Base-by-base conservation (phyloP, 192 early-diverging fungal species). In the Geranomyces michiganensis region DNA sequence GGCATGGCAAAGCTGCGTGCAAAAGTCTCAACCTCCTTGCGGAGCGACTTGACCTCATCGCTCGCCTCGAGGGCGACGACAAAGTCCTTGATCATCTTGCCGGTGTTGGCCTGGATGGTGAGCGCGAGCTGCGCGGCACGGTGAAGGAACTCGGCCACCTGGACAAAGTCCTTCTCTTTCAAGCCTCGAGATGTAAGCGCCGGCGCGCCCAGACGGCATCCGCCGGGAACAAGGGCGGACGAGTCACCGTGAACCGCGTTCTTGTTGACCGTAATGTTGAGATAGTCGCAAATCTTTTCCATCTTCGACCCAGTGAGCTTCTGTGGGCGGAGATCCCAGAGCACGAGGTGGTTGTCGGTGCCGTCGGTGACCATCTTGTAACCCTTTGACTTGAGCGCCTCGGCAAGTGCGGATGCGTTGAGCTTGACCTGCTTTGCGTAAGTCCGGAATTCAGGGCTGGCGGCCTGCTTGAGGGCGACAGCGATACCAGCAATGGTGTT, bases 401-500 rank as follows among this genome's bases (percentile, higher is more conserved):
- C 85, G 62, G 91, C 94, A 46, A 99, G 86, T 6, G 93, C 91
- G 72, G 83, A 83, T 41, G 94, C 90, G 87, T 99, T 99, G 73
- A 89, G 91, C 68, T 93, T 90, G 73, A 99, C 96, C 84, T 98
- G 96, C 84, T 90, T 89, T 71, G 96, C 91, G 77, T 99, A 99
- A 72, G 84, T 74, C 72, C 93, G 92, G 82, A 97, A 99, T 82
- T 91, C 93, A 33, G 95, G 96, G 63, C 86, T 83, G 59, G 93
- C 94, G 15, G 87, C 98, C 85, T 98, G 98, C 90, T 97, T 97
- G 62, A 99, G 86, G 9, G 96, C 92, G 62, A 99, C 96, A 58
- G 98, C 98, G 45, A 99, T 85, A 33, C 87, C 98, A 30, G 96
- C 96, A 84, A 99, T 99, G 65, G 96, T 97, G 92, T 99, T 98